Conservation (phyloP, 2,329 filamentous ascomycete genomes). For the Metarhizium brunneum region DNA sequence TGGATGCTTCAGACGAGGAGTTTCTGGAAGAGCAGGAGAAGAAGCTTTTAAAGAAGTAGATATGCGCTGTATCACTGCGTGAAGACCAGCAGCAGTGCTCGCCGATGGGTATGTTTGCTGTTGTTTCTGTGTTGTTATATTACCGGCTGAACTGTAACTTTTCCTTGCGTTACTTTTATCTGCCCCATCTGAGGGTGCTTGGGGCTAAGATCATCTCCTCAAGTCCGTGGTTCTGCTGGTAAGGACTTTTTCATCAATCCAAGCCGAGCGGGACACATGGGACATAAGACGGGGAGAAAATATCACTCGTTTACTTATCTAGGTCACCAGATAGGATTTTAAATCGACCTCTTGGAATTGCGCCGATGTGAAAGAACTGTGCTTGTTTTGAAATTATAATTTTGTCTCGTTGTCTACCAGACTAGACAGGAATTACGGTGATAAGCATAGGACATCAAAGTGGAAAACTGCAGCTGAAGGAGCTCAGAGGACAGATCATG, state of each 20-base stretch:
- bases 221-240: background rate
- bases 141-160: background rate
- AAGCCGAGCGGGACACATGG: background rate
- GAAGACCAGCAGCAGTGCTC: background rate
- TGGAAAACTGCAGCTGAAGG: too few relatives aligned
- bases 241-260: background rate
- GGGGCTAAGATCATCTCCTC: background rate
- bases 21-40: constrained; percentile 48
- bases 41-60: constrained; percentile 28
- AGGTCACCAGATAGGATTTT: constrained; percentile 8
- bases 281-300: background rate
- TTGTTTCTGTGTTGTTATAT: constrained; percentile 8
- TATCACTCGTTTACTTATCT: constrained; percentile 1
- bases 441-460: too few relatives aligned
- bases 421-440: too few relatives aligned
- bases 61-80: background rate
- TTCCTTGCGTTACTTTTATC: background rate
- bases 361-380: background rate
- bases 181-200: background rate
- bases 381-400: background rate
- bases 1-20: constrained; percentile 91
- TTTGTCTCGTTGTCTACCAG: too few relatives aligned
- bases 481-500: too few relatives aligned
- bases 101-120: background rate
- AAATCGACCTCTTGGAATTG: constrained; percentile 2